Percentiles rank a stretch among this genome's conserved stretches.
These are phyloP conservation scores for Trametes coccinea DNA, from an alignment of 768 basidiomycete species.

Conservation along the genomic window DNA sequence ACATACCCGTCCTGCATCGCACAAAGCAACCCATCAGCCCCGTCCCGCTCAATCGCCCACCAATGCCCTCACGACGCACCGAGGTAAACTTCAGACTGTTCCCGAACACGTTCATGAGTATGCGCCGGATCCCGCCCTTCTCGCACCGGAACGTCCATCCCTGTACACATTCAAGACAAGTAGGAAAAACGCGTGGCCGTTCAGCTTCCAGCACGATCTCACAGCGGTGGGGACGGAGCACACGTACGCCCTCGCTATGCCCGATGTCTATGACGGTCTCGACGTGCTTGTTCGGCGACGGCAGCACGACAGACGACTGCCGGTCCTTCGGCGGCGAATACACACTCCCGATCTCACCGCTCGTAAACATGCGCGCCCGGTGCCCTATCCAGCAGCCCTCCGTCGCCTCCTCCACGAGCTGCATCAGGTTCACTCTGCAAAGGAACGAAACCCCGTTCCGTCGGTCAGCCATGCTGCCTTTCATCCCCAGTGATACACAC, in stretches of 20 bases:
- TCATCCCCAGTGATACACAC: neutral
- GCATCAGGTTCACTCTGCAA: slow-evolving; percentile 68
- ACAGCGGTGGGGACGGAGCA: neutral
- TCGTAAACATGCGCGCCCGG: slow-evolving; percentile 72
- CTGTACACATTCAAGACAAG: slow-evolving; percentile 36
- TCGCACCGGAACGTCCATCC: slow-evolving; percentile 89
- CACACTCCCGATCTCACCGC: slow-evolving; percentile 80
- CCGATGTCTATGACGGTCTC: slow-evolving; percentile 91
- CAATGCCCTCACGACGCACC: slow-evolving; percentile 41
- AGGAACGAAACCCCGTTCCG: neutral
- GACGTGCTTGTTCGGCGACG: slow-evolving; percentile 48
- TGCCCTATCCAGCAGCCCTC: slow-evolving; percentile 96
- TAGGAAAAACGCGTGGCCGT: too few relatives aligned
- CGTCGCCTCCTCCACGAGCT: slow-evolving; percentile 84
- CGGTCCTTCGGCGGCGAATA: slow-evolving; percentile 80
- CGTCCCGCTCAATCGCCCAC: slow-evolving; percentile 1
- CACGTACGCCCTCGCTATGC: slow-evolving; percentile 60
- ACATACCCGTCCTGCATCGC: slow-evolving; percentile 76
- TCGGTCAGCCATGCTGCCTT: neutral
- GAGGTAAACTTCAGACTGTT: slow-evolving; percentile 93
- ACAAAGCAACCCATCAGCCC: neutral
- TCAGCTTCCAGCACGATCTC: neutral
- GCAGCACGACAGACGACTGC: slow-evolving; percentile 38
- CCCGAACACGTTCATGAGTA: slow-evolving; percentile 93
- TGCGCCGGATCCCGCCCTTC: slow-evolving; percentile 87